phyloP scores from a whole-genome alignment of 1,284 basidiomycete genomes.

The Macrocystidia cucumis region DNA sequence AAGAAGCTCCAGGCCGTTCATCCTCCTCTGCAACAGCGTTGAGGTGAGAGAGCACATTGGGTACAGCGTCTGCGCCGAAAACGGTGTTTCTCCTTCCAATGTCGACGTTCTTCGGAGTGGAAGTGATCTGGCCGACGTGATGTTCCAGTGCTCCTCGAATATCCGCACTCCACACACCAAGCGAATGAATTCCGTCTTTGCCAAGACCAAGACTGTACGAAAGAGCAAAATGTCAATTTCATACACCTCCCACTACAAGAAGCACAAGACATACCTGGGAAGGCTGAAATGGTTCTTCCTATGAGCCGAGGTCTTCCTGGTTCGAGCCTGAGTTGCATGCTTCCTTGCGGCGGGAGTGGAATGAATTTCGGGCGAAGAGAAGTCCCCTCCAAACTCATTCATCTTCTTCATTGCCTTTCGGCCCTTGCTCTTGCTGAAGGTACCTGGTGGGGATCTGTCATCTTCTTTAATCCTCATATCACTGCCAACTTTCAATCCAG shows the following conservation, averaged over 20 bases:
- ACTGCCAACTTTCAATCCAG: slow-evolving; percentile 50
- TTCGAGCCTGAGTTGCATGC: slow-evolving; percentile 17
- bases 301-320: slow-evolving; percentile 40
- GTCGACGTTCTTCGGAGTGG: slow-evolving; percentile 31
- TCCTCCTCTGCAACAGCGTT: slow-evolving; percentile 33
- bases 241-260: background rate
- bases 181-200: slow-evolving; percentile 44
- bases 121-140: slow-evolving; percentile 29
- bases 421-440: slow-evolving; percentile 31
- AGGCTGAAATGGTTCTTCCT: slow-evolving; percentile 56
- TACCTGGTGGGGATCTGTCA: slow-evolving; percentile 32
- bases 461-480: slow-evolving; percentile 45
- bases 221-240: slow-evolving; percentile 2
- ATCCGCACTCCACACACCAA: slow-evolving; percentile 43
- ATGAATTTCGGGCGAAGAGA: slow-evolving; percentile 47
- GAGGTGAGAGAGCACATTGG: slow-evolving; percentile 26
- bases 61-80: slow-evolving; percentile 32
- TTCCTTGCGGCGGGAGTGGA: slow-evolving; percentile 45
- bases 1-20: slow-evolving; percentile 15
- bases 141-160: slow-evolving; percentile 38
- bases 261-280: slow-evolving; percentile 38
- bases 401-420: slow-evolving; percentile 27
- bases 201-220: slow-evolving; percentile 51
- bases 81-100: slow-evolving; percentile 39
- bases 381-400: slow-evolving; percentile 40